Base-by-base conservation (phyloP, 1,284 basidiomycete genomes). In the Phaffia rhodozyma region DNA sequence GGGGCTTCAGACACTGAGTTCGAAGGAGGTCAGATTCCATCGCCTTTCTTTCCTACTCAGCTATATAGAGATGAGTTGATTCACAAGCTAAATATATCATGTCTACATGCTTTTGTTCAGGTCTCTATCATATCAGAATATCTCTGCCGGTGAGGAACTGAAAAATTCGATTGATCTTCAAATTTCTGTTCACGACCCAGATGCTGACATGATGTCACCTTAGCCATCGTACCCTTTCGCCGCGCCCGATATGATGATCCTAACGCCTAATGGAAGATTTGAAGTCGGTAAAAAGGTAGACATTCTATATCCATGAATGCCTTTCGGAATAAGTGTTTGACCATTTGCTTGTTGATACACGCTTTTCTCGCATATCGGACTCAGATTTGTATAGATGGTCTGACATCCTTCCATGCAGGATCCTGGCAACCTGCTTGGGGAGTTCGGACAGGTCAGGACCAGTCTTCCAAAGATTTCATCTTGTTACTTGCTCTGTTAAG, bases 401-500 rank as follows among this genome's bases (percentile, higher is more conserved):
- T 93, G 72, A 93, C 90, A 16, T 90, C 82, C 68, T 92, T 76
- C 64, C 75, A 76, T 65, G 72, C 74, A 27, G 74, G 73, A 2
- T 71, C 70, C 53, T 97, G 93, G 93, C 91, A 96, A 75, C 93
- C 93, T 38, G 91, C 93, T 18, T 97, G 93, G 93, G 93, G 93
- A 63, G 89, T 97, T 30, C 83, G 93, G 66, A 97, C 93, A 65
- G 90, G 90, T 84, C 67, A 58, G 75, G 55, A 49, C 51, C 25
- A 5, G 57, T 11, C 25, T 55, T 16, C 50, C 43, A 23, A 48
- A 61, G 58, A 58, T 51, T 18, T n/a, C 4, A 43, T 29, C 23
- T 57, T 50, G 25, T 25, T 43, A 21, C 51, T n/a, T 20, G 48
- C 47, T 58, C 50, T 30, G 50, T 48, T 66, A 68, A 43, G 62